Percentiles rank a stretch among this genome's conserved stretches.
phyloP scores from a whole-genome alignment of 805 yeast genomes.

The Yarrowia bubula region DNA sequence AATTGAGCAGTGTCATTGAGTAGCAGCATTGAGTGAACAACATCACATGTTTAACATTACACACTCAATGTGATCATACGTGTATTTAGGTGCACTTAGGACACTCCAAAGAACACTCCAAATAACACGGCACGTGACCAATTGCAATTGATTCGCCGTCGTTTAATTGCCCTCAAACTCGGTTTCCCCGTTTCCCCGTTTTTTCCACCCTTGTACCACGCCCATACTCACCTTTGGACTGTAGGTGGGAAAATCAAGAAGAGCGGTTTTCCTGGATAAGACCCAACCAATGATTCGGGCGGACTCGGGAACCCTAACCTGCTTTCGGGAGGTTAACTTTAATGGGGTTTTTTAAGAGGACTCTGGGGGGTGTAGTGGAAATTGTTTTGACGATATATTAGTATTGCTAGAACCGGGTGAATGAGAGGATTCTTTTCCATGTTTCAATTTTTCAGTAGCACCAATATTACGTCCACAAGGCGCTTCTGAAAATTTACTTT shows the following conservation, averaged over 20 bases:
- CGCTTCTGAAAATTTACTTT: not conserved
- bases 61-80: too few species aligned
- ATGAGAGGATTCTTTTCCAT: not conserved
- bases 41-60: too few species aligned
- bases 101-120: too few species aligned
- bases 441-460: not conserved
- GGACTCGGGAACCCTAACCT: slow-evolving; percentile 24
- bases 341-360: not conserved
- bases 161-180: not conserved
- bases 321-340: slow-evolving; percentile 17
- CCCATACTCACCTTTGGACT: slow-evolving; percentile 21
- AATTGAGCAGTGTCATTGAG: too few species aligned
- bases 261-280: slow-evolving; percentile 20
- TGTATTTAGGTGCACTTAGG: too few species aligned
- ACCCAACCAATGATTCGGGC: slow-evolving; percentile 24
- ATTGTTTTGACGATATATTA: too few species aligned
- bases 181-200: not conserved
- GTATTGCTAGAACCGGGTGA: too few species aligned
- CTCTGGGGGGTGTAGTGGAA: not conserved
- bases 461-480: not conserved
- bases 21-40: too few species aligned
- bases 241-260: slow-evolving; percentile 16
- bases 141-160: not conserved
- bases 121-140: not conserved
- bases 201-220: not conserved